phyloP scores from a whole-genome alignment of 805 yeast species.

The Spathaspora sp. region DNA sequence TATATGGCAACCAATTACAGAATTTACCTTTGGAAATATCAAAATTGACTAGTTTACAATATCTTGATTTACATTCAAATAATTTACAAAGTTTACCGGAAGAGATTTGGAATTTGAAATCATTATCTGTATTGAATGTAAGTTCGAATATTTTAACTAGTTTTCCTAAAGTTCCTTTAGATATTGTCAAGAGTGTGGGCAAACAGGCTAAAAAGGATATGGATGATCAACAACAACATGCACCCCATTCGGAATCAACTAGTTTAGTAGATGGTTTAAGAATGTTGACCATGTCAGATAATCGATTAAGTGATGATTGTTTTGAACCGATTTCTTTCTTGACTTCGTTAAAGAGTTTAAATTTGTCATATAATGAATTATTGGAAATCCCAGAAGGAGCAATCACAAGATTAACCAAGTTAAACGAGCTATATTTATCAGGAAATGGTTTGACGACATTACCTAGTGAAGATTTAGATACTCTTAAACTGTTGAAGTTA shows the following conservation, averaged over 20 bases:
- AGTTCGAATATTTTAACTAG: conserved; percentile 67
- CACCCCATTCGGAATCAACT: conserved; percentile 12
- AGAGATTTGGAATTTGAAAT: conserved; percentile 60
- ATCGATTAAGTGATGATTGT: conserved; percentile 73
- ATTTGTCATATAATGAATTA: conserved; percentile 80
- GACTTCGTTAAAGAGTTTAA: conserved; percentile 55
- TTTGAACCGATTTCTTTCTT: conserved; percentile 65
- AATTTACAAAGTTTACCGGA: conserved; percentile 68
- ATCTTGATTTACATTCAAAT: conserved; percentile 79
- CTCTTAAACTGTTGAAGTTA: conserved; percentile 52
- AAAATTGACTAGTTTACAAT: conserved; percentile 52
- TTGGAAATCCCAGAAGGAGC: conserved; percentile 80
- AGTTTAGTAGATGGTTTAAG: conserved; percentile 47
- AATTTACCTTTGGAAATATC: conserved; percentile 66
- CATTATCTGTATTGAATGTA: conserved; percentile 58
- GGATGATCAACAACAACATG: neutral
- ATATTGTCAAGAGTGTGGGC: conserved; percentile 19
- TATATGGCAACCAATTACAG: conserved; percentile 71
- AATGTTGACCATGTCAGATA: conserved; percentile 71
- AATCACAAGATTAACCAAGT: conserved; percentile 48
- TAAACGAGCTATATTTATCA: conserved; percentile 69
- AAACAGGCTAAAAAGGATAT: neutral
- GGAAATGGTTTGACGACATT: conserved; percentile 78
- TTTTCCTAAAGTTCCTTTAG: conserved; percentile 51
- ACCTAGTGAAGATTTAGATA: conserved; percentile 82